Evolutionary conservation across 2,329 filamentous ascomycete species (phyloP).

Genomic region (Cladophialophora carrionii): DNA sequence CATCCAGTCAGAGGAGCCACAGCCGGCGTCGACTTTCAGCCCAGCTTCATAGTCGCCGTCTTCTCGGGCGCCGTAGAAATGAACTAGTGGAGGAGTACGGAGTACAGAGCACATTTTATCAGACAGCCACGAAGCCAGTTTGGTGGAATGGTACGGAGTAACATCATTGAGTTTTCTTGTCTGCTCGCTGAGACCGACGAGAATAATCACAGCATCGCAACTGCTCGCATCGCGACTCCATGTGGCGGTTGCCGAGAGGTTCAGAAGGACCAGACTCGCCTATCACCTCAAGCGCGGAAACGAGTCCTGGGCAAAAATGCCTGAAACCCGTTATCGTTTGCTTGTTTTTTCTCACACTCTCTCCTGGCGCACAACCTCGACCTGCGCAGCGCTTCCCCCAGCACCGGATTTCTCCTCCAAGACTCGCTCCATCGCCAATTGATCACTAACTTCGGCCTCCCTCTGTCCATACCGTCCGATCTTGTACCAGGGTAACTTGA

Average conservation of each 20-base stretch:
- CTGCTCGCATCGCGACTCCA: neutral
- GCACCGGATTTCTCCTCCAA: constrained; percentile 24
- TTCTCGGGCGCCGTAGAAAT: neutral
- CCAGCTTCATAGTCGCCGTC: neutral
- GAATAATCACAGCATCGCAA: neutral
- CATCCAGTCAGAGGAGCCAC: neutral
- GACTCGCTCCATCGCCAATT: constrained; percentile 16
- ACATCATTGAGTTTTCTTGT: neutral
- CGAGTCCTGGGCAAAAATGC: neutral
- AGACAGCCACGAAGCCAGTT: neutral
- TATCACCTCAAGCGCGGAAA: neutral
- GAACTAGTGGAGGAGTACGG: neutral
- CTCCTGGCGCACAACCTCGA: constrained; percentile 18
- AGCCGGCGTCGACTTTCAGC: neutral
- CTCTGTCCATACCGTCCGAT: constrained; percentile 58
- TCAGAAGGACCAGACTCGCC: neutral
- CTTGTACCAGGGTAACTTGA: constrained; percentile 72
- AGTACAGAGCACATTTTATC: neutral
- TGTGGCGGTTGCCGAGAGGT: neutral
- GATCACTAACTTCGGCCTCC: constrained; percentile 25
- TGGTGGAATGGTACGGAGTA: neutral
- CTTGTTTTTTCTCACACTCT: constrained; percentile 13
- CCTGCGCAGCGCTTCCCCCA: constrained; percentile 6
- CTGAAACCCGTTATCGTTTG: neutral
- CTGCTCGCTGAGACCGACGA: neutral